Base-by-base conservation (phyloP, 2,329 filamentous ascomycete species). In the Cephalotrichum gorgonifer region DNA sequence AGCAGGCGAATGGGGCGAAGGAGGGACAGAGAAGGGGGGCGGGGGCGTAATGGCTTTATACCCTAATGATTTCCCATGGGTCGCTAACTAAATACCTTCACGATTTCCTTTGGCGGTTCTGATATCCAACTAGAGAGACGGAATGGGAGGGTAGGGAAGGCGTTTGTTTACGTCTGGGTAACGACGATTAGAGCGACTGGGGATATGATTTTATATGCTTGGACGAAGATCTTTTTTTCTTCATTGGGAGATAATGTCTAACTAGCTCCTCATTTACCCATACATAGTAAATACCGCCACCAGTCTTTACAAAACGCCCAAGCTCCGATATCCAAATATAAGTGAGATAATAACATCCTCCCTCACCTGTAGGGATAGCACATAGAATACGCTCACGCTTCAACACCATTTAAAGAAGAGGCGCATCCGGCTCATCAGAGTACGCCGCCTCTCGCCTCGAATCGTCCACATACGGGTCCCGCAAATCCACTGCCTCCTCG, bases 401-500 rank as follows among this genome's bases (percentile, higher is more conserved):
- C 17, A 20, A n/a, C n/a, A 22, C 17, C 4, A n/a, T 4, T 39
- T 22, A 17, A 33, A 17, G 35, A 6, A 48, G 23, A 11, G 46
- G 46, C 3, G 46, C 46, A 15, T 48, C 46, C 4, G 46, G 46
- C 35, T 48, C 46, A 27, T 48, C 46, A 43, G 41, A 43, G n/a
- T 43, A 25, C 11, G 12, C 5, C 23, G n/a, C 22, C 41, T 27
- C 41, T 14, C 33, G 33, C 39, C 22, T 4, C 25, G 23, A 8
- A 6, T 48, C 46, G 31, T 48, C 46, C 23, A 14, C n/a, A 30
- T 42, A 28, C 38, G 5, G 35, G 9, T 48, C 46, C 4, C 25
- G n/a, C n/a, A 48, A 15, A 8, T 57, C 55, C 6, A 52, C 54
- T 4, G 44, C 54, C 3, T 57, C 55, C 6, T 49, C 55, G 7